These are phyloP conservation scores for Sclerotinia trifoliorum DNA, from an alignment of 2,329 filamentous ascomycete genomes.

Conservation along the genomic window DNA sequence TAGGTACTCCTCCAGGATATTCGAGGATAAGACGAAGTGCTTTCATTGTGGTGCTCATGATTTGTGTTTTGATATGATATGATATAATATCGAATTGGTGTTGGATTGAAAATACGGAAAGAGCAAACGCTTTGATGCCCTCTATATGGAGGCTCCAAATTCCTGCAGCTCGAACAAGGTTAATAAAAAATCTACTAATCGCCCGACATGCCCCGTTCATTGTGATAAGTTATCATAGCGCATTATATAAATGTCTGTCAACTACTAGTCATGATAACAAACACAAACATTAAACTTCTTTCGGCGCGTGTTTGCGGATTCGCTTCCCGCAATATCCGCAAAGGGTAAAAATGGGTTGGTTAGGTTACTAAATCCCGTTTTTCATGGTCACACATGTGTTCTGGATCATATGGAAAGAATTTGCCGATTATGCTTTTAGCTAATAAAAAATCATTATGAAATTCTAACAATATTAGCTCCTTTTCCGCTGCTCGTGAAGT, in stretches of 20 bases:
- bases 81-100: neutral
- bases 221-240: neutral
- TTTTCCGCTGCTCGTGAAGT: neutral
- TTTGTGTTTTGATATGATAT: no score
- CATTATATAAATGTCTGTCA: neutral
- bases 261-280: no score
- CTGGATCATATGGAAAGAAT: neutral
- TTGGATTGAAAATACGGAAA: neutral
- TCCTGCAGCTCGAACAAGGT: slow-evolving; percentile 9
- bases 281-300: no score
- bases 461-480: neutral
- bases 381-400: neutral
- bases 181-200: neutral
- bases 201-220: neutral
- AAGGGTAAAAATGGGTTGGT: neutral
- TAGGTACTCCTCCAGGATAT: slow-evolving; percentile 18
- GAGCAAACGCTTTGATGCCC: neutral
- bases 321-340: slow-evolving; percentile 7
- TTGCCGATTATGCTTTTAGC: neutral
- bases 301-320: no score
- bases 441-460: neutral
- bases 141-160: neutral
- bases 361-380: neutral
- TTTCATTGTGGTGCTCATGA: slow-evolving; percentile 29
- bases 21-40: slow-evolving; percentile 30